phyloP scores from a whole-genome alignment of 495 filamentous ascomycete genomes.

The Rhypophila decipiens region DNA sequence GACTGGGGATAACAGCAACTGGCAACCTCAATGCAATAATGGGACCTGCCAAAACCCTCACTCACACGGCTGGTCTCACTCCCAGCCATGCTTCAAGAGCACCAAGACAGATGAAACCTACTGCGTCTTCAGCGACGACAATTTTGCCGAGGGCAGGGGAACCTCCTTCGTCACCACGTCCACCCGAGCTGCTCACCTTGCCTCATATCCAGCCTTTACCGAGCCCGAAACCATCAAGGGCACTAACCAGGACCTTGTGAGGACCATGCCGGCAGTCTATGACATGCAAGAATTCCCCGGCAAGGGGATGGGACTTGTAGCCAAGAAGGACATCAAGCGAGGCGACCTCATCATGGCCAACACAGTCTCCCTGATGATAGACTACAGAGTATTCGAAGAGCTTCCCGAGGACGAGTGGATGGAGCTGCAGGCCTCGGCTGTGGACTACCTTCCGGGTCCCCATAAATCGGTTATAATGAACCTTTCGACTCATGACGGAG shows the following conservation, averaged over 20 bases:
- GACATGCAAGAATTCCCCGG: conserved; percentile 25
- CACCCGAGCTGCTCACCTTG: conserved; percentile 16
- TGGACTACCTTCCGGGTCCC: conserved; percentile 16
- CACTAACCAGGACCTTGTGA: conserved; percentile 19
- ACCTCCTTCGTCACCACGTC: conserved; percentile 26
- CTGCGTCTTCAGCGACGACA: conserved; percentile 26
- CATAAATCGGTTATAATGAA: conserved; percentile 20
- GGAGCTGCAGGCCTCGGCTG: conserved; percentile 17
- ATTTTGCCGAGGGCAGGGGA: conserved; percentile 24
- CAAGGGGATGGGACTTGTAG: conserved; percentile 29
- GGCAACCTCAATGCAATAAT: conserved; percentile 6
- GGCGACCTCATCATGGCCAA: conserved; percentile 29
- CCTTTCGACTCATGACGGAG: conserved; percentile 22
- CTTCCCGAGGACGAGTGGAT: conserved; percentile 17
- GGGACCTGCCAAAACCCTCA: conserved; percentile 8
- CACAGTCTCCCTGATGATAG: conserved; percentile 27
- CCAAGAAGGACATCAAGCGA: conserved; percentile 19
- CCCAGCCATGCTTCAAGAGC: conserved; percentile 19
- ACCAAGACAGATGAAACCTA: conserved; percentile 6
- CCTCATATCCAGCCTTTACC: conserved; percentile 17
- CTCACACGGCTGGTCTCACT: conserved; percentile 21
- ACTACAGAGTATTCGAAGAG: conserved; percentile 27
- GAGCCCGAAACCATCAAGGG: conserved; percentile 12
- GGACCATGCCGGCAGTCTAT: conserved; percentile 14
- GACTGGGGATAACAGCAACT: background rate